These are phyloP conservation scores for Calonectria naviculata DNA, from an alignment of 2,329 filamentous ascomycete genomes.

Conservation along the genomic window DNA sequence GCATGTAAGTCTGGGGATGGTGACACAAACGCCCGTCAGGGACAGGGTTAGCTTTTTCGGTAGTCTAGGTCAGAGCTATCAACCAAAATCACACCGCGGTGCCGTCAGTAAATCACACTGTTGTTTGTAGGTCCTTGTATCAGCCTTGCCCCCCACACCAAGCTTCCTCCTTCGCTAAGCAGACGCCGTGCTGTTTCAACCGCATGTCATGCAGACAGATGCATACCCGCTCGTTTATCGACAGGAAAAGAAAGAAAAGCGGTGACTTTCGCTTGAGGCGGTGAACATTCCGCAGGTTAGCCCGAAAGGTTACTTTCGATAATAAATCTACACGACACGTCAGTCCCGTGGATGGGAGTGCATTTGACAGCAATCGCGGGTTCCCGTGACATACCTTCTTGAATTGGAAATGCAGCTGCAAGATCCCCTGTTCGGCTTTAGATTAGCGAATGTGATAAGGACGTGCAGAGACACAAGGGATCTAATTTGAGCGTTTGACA, in stretches of 20 bases:
- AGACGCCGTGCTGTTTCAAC: constrained; percentile 2
- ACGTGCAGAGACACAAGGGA: constrained; percentile 13
- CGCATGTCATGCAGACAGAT: background rate
- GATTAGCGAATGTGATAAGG: constrained; percentile 30
- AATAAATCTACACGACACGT: constrained; percentile 59
- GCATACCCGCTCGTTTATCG: background rate
- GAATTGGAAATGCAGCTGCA: constrained; percentile 98
- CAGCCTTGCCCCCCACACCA: constrained; percentile 13
- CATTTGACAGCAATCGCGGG: background rate
- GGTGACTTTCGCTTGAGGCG: constrained; percentile 2
- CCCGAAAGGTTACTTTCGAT: constrained; percentile 58
- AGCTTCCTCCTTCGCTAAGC: constrained; percentile 15
- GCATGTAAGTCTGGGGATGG: constrained; percentile 25
- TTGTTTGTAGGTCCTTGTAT: constrained; percentile 22
- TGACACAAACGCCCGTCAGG: constrained; percentile 32
- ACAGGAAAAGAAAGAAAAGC: background rate
- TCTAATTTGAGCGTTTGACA: constrained; percentile 19
- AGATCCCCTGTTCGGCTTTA: constrained; percentile 74
- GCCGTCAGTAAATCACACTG: constrained; percentile 24
- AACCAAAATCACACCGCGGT: constrained; percentile 26
- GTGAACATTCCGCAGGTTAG: background rate
- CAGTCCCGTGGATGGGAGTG: background rate
- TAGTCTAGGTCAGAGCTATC: constrained; percentile 32
- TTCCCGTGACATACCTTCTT: constrained; percentile 79
- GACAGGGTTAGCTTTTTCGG: constrained; percentile 28